A percentile compares a stretch with the other conserved stretches of the same genome.
Evolutionary conservation across 2,329 filamentous ascomycete species (phyloP).

Genomic region (Trichoderma semiorbis): DNA sequence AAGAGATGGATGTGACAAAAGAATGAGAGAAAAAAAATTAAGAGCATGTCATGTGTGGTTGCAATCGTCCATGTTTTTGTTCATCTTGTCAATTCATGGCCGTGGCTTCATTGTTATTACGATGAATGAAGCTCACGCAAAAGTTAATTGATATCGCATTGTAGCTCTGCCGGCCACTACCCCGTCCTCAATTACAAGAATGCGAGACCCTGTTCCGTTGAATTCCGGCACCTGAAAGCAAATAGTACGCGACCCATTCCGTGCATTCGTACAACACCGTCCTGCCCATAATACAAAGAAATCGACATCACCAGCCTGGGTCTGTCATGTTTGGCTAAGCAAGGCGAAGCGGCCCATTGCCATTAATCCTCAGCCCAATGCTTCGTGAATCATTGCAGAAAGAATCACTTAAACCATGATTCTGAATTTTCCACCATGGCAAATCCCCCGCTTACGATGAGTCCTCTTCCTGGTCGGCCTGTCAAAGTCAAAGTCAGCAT

Average conservation of each 20-base stretch:
- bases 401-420: constrained; percentile 10
- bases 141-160: constrained; percentile 13
- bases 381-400: constrained; percentile 14
- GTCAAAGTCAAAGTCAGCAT: constrained; percentile 10
- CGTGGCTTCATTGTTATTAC: constrained; percentile 13
- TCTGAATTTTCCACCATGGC: not conserved
- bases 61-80: not conserved
- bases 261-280: constrained; percentile 44
- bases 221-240: constrained; percentile 33
- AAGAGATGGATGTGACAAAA: not conserved
- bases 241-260: constrained; percentile 39
- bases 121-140: constrained; percentile 13
- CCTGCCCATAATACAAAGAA: constrained; percentile 38
- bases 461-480: constrained; percentile 26
- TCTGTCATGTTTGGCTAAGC: not conserved
- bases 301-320: constrained; percentile 22
- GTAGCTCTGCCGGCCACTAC: constrained; percentile 28
- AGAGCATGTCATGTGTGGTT: not conserved
- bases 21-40: not conserved
- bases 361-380: not conserved
- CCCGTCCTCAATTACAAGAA: constrained; percentile 32
- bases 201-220: constrained; percentile 34
- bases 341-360: not conserved
- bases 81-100: constrained; percentile 11
- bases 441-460: constrained; percentile 20